Evolutionary conservation across 805 yeast species (phyloP), one percentile per base, ranked within the genome.

Genomic region (Ogataea chonburiensis): DNA sequence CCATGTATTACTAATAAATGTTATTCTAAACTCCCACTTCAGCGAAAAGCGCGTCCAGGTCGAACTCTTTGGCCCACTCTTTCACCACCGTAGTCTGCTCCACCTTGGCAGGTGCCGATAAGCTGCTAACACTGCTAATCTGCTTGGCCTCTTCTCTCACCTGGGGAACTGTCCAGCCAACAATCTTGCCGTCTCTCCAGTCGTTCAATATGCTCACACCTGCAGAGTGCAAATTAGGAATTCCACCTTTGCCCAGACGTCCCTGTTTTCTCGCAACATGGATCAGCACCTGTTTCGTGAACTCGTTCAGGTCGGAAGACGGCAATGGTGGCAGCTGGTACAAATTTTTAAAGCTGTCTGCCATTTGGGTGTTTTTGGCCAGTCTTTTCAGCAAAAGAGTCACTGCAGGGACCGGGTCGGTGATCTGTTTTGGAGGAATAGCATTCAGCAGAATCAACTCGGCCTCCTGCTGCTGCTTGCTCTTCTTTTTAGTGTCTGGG

Each of bases 141-240:
- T 22, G 64, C 48, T 20, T 30, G 15, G 29, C 41, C 19, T 38
- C 43, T 8, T 31, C 47, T 12, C 28, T 37, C 7, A 36, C 70
- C 53, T 45, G 70, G 33, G 96, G 95, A 51, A 80, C 64, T 3
- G 86, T 78, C 96, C 96, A 93, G 31, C 97, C 95, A 37, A 81
- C 64, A 52, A 93, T 79, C 58, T 93, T 78, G 41, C 98, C 98
- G 61, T 89, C 97, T 65, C 96, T 79, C 98, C 98, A 93, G 64
- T 93, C 98, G 53, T 77, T 86, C 56, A 93, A 70, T 9, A 93
- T 82, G 23, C 84, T 71, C 52, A 75, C 60, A 23, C 94, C 96
- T 7, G 98, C 95, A 46, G 89, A 73, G 41, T 78, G 82, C 45
- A 93, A 61, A 60, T 93, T 88, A 39, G 98, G 96, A 41, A 93